Evolutionary conservation across 2,329 filamentous ascomycete genomes (phyloP).

Genomic region (Hymenoscyphus salicellus): DNA sequence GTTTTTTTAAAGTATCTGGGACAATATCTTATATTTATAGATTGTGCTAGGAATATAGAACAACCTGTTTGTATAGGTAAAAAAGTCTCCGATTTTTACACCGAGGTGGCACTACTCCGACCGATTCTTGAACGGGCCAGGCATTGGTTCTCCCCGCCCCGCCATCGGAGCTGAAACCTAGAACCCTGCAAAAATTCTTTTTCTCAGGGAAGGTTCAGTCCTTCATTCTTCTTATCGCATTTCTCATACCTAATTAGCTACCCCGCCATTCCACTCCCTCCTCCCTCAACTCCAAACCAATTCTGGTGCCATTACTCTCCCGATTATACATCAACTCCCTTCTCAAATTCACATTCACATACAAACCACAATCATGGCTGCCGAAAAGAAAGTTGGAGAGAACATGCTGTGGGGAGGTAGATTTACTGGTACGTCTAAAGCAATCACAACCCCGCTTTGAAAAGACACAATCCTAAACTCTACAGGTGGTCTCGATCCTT

Average conservation of each 20-base stretch:
- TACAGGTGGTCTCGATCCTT: constrained; percentile 73
- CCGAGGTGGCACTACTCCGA: neutral
- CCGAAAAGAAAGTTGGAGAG: constrained; percentile 33
- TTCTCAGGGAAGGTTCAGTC: neutral
- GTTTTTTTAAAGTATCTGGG: too few relatives aligned
- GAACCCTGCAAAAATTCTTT: constrained; percentile 4
- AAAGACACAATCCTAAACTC: constrained; percentile 22
- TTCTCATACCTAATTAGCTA: neutral
- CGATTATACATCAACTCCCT: neutral
- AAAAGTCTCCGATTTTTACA: neutral
- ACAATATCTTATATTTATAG: too few relatives aligned
- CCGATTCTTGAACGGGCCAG: too few relatives aligned
- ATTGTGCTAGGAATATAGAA: too few relatives aligned
- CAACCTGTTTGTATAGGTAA: too few relatives aligned
- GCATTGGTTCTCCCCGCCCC: neutral
- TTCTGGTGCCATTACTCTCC: neutral
- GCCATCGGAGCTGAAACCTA: constrained; percentile 1
- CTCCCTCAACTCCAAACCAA: neutral
- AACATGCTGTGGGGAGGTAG: constrained; percentile 59
- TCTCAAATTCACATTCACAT: neutral
- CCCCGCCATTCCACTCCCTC: neutral
- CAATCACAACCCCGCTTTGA: constrained; percentile 7
- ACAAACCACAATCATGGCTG: constrained; percentile 27
- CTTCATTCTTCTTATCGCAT: neutral
- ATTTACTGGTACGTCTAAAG: constrained; percentile 50